Base-by-base conservation (phyloP, 768 basidiomycete genomes). In the Panaeolus papilionaceus region DNA sequence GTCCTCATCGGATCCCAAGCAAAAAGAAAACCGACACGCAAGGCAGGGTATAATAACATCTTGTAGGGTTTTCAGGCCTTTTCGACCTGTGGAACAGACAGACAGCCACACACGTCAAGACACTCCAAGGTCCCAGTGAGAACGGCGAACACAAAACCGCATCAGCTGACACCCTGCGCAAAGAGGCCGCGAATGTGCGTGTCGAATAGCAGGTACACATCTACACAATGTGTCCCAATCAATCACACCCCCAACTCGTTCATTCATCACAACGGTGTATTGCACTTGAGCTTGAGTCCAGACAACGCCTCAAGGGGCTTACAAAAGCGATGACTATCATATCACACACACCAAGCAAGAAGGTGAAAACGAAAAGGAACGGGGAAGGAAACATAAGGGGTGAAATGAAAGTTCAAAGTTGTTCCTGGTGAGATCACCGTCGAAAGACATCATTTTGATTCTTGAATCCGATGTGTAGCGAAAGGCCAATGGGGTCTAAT, bases 401-500 rank as follows among this genome's bases (percentile, higher is more conserved):
- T 37, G 51, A 63, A 63, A 64, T 65, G 49, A 33, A 23, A 47
- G 45, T 33, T 67, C 18, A 47, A 16, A 26, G 8, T 9, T 1
- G 49, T 51, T 28, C 49, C 49, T 51, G 49, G 49, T 11, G 9
- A 47, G 45, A 47, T 47, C 33, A 33, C 33, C 33, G 5, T 33
- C n/a, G 20, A 47, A n/a, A 20, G 7, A 18, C 45, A 18, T n/a
- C 18, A 18, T 47, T 47, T 20, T 16, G 16, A 47, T 11, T 16
- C 40, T 11, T 11, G 10, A 42, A 42, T 11, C 10, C 11, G 16
- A 42, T 11, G 16, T 11, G 40, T 2, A 42, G 16, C 40, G 40
- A 42, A 9, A 26, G 11, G n/a, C 47, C 33, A 58, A 61, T 54
- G 1, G 64, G 61, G 45, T 51, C 71, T 68, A 79, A 66, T 76